Base-by-base conservation (phyloP, 177 flowering plant genomes). In the Vitis hybrid region DNA sequence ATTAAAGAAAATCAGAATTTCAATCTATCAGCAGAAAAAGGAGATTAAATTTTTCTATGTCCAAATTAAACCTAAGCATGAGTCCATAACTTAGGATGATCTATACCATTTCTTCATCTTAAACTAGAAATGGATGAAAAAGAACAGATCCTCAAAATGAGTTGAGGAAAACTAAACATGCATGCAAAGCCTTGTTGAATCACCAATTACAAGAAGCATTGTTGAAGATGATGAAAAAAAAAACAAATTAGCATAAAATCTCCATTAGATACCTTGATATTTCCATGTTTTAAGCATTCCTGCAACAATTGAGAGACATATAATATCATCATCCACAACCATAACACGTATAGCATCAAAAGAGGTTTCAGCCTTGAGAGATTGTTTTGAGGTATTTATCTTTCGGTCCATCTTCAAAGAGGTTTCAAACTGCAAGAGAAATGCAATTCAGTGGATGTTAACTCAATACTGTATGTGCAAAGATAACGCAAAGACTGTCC, bases 301-400 rank as follows among this genome's bases (percentile, higher is more conserved):
- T 32, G 78, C 66, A 58, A 80, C 74, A 14, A 78, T 51, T 7
- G 78, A 50, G 2, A 78, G 77, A 61, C 78, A 65, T 5, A 71
- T 76, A 15, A 77, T 9, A 55, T 80, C 83, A 58, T 80, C 83
- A 41, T 82, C 85, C n/a, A 82, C 83, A 18, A 80, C 74, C 72
- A 82, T 61, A 32, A 80, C 49, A 2, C 66, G 59, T 56, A 78
- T 49, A 2, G 63, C 70, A 12, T 65, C 51, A 27, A 61, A 9
- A 17, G 64, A 51, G 49, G 41, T 58, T 61, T 57, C 27, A 9
- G 62, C 50, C n/a, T 15, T 21, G 27, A 18, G 27, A 20, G 59
- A 59, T 18, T 62, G 63, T 21, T 52, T 62, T 48, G 4, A 50
- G 7, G 11, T 61, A 17, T 8, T 24, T 1, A 41, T 62, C 21